phyloP scores from a whole-genome alignment of 106 monocot species.

The Phalaenopsis aphrodite region DNA sequence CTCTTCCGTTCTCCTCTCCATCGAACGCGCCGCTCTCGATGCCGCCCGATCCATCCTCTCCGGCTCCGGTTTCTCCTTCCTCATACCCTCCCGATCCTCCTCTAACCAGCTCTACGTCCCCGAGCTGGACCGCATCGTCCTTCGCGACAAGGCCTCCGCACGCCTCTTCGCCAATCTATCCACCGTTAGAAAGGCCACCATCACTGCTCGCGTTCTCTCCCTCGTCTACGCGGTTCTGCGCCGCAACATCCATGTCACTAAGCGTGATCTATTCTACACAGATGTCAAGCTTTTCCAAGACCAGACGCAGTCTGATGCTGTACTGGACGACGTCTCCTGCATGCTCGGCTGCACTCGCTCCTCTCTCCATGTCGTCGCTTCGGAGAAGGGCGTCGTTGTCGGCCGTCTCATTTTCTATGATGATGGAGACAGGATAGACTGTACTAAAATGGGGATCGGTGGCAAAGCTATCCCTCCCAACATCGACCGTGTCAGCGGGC shows the following conservation, averaged over 20 bases:
- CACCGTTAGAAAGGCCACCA: conserved; percentile 85
- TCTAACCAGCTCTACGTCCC: conserved; percentile 88
- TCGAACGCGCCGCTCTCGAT: conserved; percentile 42
- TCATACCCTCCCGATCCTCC: conserved; percentile 66
- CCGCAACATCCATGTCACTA: conserved; percentile 85
- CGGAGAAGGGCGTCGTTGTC: conserved; percentile 97
- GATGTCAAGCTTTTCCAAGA: conserved; percentile 97
- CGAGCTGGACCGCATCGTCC: conserved; percentile 90
- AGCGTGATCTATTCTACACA: conserved; percentile 98
- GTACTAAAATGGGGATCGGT: conserved; percentile 93
- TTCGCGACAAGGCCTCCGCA: conserved; percentile 52
- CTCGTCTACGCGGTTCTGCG: conserved; percentile 69
- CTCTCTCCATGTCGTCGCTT: conserved; percentile 91
- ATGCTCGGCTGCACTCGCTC: conserved; percentile 95
- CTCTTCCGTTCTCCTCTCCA: conserved; percentile 28
- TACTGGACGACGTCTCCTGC: conserved; percentile 92
- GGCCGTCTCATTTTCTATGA: conserved; percentile 85
- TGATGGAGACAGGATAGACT: conserved; percentile 88
- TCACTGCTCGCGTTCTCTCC: conserved; percentile 73
- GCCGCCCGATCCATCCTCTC: conserved; percentile 41
- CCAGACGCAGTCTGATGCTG: conserved; percentile 88
- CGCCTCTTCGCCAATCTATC: conserved; percentile 73
- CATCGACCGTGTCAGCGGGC: conserved; percentile 69
- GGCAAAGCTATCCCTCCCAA: conserved; percentile 99
- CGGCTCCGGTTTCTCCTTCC: conserved; percentile 78